Evolutionary conservation across 192 early-diverging fungal species (phyloP).

Genomic region (Chytriomyces sp.): DNA sequence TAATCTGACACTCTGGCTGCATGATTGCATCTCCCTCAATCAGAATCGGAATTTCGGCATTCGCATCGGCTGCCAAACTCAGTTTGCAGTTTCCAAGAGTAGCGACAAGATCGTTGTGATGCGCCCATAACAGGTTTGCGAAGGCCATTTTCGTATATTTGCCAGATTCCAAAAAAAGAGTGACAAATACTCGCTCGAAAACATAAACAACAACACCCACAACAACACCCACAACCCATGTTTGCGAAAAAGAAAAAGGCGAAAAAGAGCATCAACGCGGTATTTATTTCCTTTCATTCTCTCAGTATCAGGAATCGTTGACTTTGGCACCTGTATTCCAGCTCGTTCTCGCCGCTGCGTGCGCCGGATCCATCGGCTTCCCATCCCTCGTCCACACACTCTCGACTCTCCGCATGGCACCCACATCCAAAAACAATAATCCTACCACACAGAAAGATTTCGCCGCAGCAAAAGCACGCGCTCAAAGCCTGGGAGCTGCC

Average conservation of each 20-base stretch:
- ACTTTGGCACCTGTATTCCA: background rate
- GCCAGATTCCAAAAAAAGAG: background rate
- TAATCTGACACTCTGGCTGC: too few relatives aligned
- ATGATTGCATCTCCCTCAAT: too few relatives aligned
- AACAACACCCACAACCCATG: constrained; percentile 7
- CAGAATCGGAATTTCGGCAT: too few relatives aligned
- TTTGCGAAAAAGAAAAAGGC: constrained; percentile 35
- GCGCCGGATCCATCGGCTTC: constrained; percentile 33
- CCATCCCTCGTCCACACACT: constrained; percentile 38
- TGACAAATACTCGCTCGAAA: background rate
- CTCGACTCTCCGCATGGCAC: constrained; percentile 19
- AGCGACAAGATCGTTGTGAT: too few relatives aligned
- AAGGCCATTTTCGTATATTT: too few relatives aligned
- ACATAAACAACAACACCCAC: constrained; percentile 6
- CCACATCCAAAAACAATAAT: background rate
- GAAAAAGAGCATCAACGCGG: constrained; percentile 44
- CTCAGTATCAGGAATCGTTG: constrained; percentile 1
- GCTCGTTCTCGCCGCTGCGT: constrained; percentile 41
- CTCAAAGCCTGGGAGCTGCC: constrained; percentile 17
- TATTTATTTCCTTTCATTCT: background rate
- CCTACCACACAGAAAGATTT: background rate
- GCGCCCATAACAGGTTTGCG: too few relatives aligned
- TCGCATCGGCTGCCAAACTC: too few relatives aligned
- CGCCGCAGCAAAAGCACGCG: constrained; percentile 22
- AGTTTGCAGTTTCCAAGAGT: too few relatives aligned